Evolutionary conservation across 2,329 filamentous ascomycete species (phyloP), one percentile per base, ranked within the genome.

Genomic region (Exophiala mesophila): DNA sequence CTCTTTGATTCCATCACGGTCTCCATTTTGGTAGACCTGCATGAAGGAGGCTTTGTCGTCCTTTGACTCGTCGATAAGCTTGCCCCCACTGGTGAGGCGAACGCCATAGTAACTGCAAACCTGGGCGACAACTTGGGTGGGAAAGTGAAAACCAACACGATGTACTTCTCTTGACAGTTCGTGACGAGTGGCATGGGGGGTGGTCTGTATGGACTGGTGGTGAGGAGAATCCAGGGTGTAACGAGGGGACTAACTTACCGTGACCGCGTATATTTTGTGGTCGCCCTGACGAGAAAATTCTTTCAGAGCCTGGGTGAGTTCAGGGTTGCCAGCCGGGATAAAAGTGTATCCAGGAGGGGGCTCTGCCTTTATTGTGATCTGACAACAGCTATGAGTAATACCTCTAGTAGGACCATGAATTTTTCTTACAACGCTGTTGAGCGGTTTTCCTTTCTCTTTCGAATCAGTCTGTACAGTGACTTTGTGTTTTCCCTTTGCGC

Each of bases 81-180:
- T 78, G 57, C 65, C 74, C 56, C 57, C 66, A 59, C 62, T 59
- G 18, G 65, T 68, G 20, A 73, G 60, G 49, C 67, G 65, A 18
- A 73, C 55, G 15, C 68, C 67, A 34, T 70, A 57, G 30, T 70
- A 64, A 50, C 62, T 66, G 55, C 77, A 80, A 24, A 76, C 75
- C 44, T 73, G 65, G 31, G 73, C 70, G 28, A 83, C 74, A 44
- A 81, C 69, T n/a, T 71, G 64, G 44, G 72, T 72, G 5, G 76
- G 76, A 48, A 83, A 82, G 56, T 82, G 78, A 57, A 78, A 77
- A 12, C 79, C 79, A 48, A 81, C 72, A 29, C 78, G 71, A 52
- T 78, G 72, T 36, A 80, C 71, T 56, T 82, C 76, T 54, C 78
- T 71, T 2, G 76, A 77, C 2, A 82, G 62, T 45, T 72, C 69